These are phyloP conservation scores for Lachnellula arida DNA, from an alignment of 2,329 filamentous ascomycete genomes.

Conservation along the genomic window DNA sequence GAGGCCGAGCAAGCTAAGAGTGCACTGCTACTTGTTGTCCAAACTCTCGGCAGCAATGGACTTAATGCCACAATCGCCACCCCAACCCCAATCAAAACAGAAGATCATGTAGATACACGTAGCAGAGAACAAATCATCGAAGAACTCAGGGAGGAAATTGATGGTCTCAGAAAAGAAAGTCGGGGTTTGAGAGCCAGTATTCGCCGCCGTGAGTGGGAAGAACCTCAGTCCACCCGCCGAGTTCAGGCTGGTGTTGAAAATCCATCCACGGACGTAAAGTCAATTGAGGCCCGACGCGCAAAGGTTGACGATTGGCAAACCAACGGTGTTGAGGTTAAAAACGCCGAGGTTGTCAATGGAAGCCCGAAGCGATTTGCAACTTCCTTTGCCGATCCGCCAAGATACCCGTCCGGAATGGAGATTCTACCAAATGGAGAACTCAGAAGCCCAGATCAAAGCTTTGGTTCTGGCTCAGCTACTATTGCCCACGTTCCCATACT, in stretches of 20 bases:
- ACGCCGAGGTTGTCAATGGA: background rate
- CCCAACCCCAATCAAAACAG: background rate
- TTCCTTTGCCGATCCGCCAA: background rate
- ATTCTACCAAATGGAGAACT: background rate
- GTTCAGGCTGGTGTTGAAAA: no score
- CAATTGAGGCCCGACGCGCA: background rate
- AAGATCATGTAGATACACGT: background rate
- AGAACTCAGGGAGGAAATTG: conserved; percentile 16
- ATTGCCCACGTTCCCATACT: background rate
- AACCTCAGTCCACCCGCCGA: no score
- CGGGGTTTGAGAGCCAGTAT: conserved; percentile 1
- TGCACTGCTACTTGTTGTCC: conserved; percentile 4
- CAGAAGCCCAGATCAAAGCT: background rate
- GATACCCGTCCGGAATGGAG: background rate
- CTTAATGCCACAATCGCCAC: background rate
- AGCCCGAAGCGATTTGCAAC: background rate
- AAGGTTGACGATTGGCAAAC: background rate
- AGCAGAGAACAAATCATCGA: background rate
- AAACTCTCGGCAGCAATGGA: background rate
- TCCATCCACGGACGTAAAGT: background rate
- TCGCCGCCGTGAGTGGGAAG: background rate
- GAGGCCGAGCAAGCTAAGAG: conserved; percentile 12
- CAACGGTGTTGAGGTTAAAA: background rate
- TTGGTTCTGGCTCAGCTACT: background rate
- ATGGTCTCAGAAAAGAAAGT: conserved; percentile 19